Evolutionary conservation across 805 yeast genomes (phyloP), one percentile per base, ranked within the genome.

Genomic region (Cyberlindnera sargentensis): DNA sequence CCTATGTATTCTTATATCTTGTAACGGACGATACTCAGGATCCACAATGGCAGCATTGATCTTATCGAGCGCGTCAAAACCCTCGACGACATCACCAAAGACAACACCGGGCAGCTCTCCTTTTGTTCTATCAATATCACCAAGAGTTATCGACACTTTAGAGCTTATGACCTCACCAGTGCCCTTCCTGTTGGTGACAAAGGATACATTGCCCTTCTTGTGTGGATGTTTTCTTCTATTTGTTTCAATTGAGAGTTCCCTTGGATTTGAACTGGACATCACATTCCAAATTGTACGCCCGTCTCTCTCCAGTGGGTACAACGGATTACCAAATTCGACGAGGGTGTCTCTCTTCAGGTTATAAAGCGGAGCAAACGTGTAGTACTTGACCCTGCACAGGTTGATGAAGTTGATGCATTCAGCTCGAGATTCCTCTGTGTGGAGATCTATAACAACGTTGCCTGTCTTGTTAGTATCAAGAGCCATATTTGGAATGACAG

Each of bases 51-150:
- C 41, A 0, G 47, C 47, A 48, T 72, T 77, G 35, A 80, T 64
- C 30, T 52, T 55, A n/a, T 72, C 70, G 38, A 80, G 55, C 0
- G 70, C 57, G 0, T 65, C 65, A 32, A 72, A 67, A 0, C 78
- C 83, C 51, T 78, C 84, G 2, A 59, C 65, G 0, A 80, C 72
- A 29, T 61, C 58, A 0, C 82, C 86, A 66, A 80, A 75, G 2
- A 67, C 64, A 0, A 61, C 52, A 1, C 48, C 45, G 24, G 53
- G 46, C 4, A 47, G 38, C 8, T 47, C 31, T 0, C 49, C 34
- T 28, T 47, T 46, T 7, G 29, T 34, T 9, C 50, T 56, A 8
- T 44, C 48, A 8, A 64, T 52, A 36, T 64, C 64, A 0, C 54
- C 56, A 36, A 72, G 51, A 2, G 72, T 63, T 6, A 74, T 64